phyloP scores from a whole-genome alignment of 2,329 filamentous ascomycete genomes.

The Aspergillus sp. region DNA sequence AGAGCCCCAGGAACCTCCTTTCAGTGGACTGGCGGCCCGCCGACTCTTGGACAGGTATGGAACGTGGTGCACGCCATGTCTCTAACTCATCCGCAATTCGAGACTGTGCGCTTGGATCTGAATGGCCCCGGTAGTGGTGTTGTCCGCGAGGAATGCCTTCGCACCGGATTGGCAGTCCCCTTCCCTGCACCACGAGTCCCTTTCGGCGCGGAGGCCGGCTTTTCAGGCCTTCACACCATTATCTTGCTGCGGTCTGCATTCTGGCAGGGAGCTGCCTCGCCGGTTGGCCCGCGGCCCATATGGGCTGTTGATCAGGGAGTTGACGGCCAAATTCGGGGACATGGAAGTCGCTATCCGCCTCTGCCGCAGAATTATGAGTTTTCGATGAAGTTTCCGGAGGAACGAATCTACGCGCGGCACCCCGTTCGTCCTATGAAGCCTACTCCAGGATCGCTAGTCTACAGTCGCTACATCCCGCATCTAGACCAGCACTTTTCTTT shows the following conservation, averaged over 20 bases:
- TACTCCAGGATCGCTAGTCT: conserved; percentile 58
- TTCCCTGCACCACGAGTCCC: conserved; percentile 31
- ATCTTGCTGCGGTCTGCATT: conserved; percentile 49
- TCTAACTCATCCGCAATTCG: conserved; percentile 19
- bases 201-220: conserved; percentile 28
- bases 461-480: conserved; percentile 70
- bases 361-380: conserved; percentile 31
- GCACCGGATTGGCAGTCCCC: conserved; percentile 34
- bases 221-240: conserved; percentile 29
- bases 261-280: conserved; percentile 62
- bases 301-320: conserved; percentile 46
- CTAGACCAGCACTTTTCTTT: conserved; percentile 69
- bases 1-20: conserved; percentile 22
- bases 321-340: conserved; percentile 16
- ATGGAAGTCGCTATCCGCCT: conserved; percentile 19
- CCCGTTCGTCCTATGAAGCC: conserved; percentile 65
- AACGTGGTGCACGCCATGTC: conserved; percentile 30
- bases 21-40: conserved; percentile 22
- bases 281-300: conserved; percentile 54
- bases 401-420: conserved; percentile 54
- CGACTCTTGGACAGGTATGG: conserved; percentile 32
- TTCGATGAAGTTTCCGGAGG: conserved; percentile 40
- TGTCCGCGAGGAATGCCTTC: conserved; percentile 20
- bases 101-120: conserved; percentile 27
- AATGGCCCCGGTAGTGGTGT: conserved; percentile 17